Evolutionary conservation across 805 yeast genomes (phyloP).

Genomic region (Wickerhamiella kurtzmanii): DNA sequence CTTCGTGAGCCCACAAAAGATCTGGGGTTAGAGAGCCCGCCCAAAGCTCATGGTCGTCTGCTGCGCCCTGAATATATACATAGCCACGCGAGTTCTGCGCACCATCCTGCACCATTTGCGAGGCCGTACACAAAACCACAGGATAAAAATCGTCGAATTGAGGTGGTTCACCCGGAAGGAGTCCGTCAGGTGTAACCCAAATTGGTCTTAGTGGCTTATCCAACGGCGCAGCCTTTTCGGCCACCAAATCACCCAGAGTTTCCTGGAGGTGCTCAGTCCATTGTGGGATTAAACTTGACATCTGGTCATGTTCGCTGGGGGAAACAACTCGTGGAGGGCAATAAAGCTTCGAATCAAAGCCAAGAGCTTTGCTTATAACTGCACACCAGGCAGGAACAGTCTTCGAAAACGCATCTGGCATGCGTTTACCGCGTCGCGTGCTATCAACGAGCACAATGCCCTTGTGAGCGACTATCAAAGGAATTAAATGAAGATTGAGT

Average conservation of each 20-base stretch:
- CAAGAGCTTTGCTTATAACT: slow-evolving; percentile 44
- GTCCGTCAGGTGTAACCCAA: slow-evolving; percentile 52
- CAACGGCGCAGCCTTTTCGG: slow-evolving; percentile 15
- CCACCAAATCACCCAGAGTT: slow-evolving; percentile 19
- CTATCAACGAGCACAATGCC: slow-evolving; percentile 62
- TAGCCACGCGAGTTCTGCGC: slow-evolving; percentile 34
- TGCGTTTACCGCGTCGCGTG: slow-evolving; percentile 67
- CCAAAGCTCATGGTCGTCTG: slow-evolving; percentile 91
- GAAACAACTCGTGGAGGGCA: slow-evolving; percentile 45
- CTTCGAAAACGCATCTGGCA: slow-evolving; percentile 79
- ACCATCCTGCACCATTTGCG: slow-evolving; percentile 50
- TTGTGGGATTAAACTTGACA: slow-evolving; percentile 33
- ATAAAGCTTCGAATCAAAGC: slow-evolving; percentile 30
- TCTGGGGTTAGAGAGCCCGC: slow-evolving; percentile 40
- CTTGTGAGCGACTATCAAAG: slow-evolving; percentile 28
- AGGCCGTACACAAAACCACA: slow-evolving; percentile 45
- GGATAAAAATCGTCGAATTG: slow-evolving; percentile 30
- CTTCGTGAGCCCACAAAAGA: slow-evolving; percentile 41
- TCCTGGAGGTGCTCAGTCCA: slow-evolving; percentile 35
- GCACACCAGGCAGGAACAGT: slow-evolving; percentile 91
- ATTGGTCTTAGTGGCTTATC: slow-evolving; percentile 47
- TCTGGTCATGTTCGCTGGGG: slow-evolving; percentile 41
- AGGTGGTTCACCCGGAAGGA: slow-evolving; percentile 25
- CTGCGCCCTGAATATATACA: slow-evolving; percentile 80
- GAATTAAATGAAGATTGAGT: slow-evolving; percentile 57